These are phyloP conservation scores for Moesziomyces antarcticus DNA, from an alignment of 1,284 basidiomycete species.

Conservation along the genomic window DNA sequence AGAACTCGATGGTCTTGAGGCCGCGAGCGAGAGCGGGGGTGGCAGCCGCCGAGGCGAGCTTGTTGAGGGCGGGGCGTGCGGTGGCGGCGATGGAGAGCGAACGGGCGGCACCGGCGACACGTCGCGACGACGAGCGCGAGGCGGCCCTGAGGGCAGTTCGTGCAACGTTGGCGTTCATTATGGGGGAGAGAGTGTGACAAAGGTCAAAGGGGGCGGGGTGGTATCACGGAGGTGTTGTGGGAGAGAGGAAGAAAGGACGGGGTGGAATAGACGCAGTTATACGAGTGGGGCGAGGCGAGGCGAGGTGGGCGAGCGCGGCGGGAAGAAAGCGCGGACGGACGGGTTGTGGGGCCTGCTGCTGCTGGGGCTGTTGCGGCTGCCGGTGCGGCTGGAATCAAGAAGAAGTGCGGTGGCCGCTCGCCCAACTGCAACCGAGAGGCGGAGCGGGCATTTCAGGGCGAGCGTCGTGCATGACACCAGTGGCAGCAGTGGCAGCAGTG, in stretches of 20 bases:
- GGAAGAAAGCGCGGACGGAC: not conserved
- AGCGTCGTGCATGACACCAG: conserved; percentile 2
- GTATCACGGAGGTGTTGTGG: not conserved
- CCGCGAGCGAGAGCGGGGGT: conserved; percentile 70
- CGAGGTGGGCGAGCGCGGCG: not conserved
- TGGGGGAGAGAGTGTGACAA: not conserved
- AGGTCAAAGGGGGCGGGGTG: not conserved
- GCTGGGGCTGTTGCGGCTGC: too few species aligned
- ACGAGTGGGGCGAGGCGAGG: conserved; percentile 5
- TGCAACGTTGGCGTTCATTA: conserved; percentile 55
- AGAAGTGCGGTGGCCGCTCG: not conserved
- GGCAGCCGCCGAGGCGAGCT: conserved; percentile 39
- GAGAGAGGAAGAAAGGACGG: conserved; percentile 1
- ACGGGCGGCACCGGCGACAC: conserved; percentile 41
- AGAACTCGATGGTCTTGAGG: conserved; percentile 97
- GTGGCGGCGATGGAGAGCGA: conserved; percentile 48
- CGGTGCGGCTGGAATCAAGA: not conserved
- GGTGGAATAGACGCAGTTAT: not conserved
- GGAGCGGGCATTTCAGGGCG: conserved; percentile 33
- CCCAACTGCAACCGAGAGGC: conserved; percentile 2
- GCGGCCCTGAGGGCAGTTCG: conserved; percentile 52
- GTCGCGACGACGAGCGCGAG: conserved; percentile 45
- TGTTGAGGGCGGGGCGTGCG: conserved; percentile 41
- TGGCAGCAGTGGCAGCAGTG: too few species aligned
- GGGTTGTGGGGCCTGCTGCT: too few species aligned